Conservation (phyloP, 306 rosid genomes). For the Canavalia ensiformis region DNA sequence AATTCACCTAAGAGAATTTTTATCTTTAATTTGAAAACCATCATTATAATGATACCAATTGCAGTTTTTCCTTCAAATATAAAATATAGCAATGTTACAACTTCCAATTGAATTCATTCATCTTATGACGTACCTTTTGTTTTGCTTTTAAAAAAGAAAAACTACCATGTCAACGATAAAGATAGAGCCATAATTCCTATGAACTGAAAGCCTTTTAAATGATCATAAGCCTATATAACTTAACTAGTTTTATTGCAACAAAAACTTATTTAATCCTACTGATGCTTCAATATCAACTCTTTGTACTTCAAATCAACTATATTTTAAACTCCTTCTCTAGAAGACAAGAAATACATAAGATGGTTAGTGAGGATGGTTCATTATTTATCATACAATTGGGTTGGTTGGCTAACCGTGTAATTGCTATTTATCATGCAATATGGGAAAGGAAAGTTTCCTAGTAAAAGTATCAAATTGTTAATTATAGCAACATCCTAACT, state of each 20-base stretch:
- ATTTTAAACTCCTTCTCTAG: background rate
- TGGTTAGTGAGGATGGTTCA: constrained; percentile 3
- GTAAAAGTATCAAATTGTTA: background rate
- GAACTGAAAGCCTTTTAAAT: background rate
- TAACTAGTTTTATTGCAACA: background rate
- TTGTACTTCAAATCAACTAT: background rate
- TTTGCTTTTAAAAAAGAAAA: background rate
- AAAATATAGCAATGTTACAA: background rate
- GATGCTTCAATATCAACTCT: background rate
- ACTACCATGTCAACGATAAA: background rate
- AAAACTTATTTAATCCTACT: background rate
- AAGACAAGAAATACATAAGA: background rate
- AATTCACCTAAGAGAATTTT: background rate
- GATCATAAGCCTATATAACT: background rate
- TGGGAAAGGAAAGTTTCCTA: background rate
- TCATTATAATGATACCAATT: background rate
- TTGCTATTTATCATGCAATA: background rate
- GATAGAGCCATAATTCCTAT: background rate
- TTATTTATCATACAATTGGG: background rate
- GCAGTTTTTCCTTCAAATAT: background rate
- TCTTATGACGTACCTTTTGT: background rate
- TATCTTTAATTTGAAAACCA: background rate
- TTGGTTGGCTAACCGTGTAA: background rate
- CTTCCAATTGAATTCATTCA: background rate
- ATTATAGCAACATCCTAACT: background rate